Percentiles rank a stretch among this genome's conserved stretches.
These are phyloP conservation scores for Tolypocladium cylindrosporum DNA, from an alignment of 2,329 filamentous ascomycete species.

Conservation along the genomic window DNA sequence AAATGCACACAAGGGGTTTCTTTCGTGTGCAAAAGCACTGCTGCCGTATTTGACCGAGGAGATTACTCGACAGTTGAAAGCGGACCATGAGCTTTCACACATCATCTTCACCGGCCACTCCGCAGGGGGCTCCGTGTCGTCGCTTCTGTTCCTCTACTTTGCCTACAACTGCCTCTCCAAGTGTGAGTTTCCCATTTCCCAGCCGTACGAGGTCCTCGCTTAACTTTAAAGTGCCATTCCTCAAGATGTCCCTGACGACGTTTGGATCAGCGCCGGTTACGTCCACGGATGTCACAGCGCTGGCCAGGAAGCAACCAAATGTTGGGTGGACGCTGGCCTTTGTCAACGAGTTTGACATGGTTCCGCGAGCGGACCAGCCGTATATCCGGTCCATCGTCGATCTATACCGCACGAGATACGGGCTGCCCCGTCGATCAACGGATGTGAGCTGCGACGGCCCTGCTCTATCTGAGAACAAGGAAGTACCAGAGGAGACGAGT, in stretches of 20 bases:
- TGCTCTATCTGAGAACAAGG: too few relatives aligned
- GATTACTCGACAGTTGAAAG: conserved; percentile 4
- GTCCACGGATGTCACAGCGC: conserved; percentile 5
- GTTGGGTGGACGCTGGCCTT: conserved; percentile 5
- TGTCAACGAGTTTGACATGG: conserved; percentile 14
- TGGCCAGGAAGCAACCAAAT: background rate
- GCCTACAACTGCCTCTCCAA: background rate
- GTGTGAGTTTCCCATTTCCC: background rate
- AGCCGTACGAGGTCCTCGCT: too few relatives aligned
- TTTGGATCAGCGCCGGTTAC: conserved; percentile 12
- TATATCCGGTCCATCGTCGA: conserved; percentile 11
- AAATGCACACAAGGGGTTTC: conserved; percentile 9
- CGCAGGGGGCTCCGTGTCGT: conserved; percentile 12
- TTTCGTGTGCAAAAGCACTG: conserved; percentile 9
- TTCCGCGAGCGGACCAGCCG: conserved; percentile 8
- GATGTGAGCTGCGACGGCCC: background rate
- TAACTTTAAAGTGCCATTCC: background rate
- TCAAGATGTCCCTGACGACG: conserved; percentile 8
- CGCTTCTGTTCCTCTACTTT: conserved; percentile 9
- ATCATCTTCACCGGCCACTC: conserved; percentile 14
- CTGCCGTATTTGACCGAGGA: conserved; percentile 6
- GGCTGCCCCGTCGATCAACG: background rate
- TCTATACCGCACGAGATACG: conserved; percentile 10
- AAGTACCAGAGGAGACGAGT: background rate
- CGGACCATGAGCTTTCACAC: background rate